These are phyloP conservation scores for Echinosophora koreensis DNA, from an alignment of 306 rosid genomes.

Conservation along the genomic window DNA sequence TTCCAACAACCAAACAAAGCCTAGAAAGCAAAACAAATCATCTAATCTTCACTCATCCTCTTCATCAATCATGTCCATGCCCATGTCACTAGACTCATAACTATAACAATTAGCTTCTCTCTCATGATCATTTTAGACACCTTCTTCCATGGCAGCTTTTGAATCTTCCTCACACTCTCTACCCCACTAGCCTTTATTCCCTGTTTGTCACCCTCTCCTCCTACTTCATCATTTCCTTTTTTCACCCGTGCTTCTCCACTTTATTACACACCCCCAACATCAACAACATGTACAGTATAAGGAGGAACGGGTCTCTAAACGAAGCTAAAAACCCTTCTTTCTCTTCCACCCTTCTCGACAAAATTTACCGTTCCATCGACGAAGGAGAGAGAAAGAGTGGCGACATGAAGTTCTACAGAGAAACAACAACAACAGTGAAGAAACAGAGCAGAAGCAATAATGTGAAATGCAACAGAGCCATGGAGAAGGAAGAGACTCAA, in stretches of 20 bases:
- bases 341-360: conserved; percentile 80
- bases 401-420: conserved; percentile 57
- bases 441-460: conserved; percentile 53
- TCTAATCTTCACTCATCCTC: too few species aligned
- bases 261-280: conserved; percentile 14
- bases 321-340: conserved; percentile 64
- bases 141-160: conserved; percentile 54
- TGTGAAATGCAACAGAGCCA: conserved; percentile 36
- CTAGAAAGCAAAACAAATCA: conserved; percentile 26
- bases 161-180: not conserved
- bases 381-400: conserved; percentile 51
- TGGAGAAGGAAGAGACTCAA: conserved; percentile 26
- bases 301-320: conserved; percentile 39
- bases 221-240: conserved; percentile 40
- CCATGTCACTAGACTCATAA: not conserved
- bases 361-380: conserved; percentile 87
- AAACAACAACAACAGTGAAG: conserved; percentile 48
- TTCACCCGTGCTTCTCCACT: conserved; percentile 37
- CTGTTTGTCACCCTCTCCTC: conserved; percentile 44
- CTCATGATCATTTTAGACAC: conserved; percentile 30
- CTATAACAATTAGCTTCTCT: conserved; percentile 12
- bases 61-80: conserved; percentile 22
- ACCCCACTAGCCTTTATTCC: conserved; percentile 26
- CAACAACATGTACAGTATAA: conserved; percentile 53
- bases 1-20: conserved; percentile 38